Base-by-base conservation (phyloP, 352 stramenopile species). In the Globisporangium spiculum region DNA sequence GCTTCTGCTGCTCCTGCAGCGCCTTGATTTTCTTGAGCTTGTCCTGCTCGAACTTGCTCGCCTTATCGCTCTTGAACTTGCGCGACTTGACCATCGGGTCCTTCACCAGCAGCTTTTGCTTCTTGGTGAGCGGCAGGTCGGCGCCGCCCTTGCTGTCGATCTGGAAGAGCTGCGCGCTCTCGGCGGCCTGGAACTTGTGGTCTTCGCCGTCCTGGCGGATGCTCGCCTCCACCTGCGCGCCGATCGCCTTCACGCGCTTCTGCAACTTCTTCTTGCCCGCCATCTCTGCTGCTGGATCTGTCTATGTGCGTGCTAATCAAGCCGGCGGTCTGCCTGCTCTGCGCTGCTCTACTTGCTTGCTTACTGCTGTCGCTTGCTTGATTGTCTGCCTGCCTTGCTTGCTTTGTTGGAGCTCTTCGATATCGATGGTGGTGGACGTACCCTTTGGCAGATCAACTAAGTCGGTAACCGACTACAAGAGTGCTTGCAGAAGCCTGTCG, bases 201-300 rank as follows among this genome's bases (percentile, higher is more conserved):
- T 88, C 79, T 68, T 96, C 83, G 4, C 76, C 85, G 56, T 92
- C 80, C 65, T 92, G 77, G n/a, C 77, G 82, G 61, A 96, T 93
- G 63, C 78, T 92, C 58, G 78, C 81, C 69, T 96, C 88, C 63
- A 96, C 79, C 67, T 90, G 72, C 52, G 71, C 79, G 59, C 88
- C 88, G n/a, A 96, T 66, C 50, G 72, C 75, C 72, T 88, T 75
- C 18, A 89, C 65, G 67, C 85, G 85, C 81, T 91, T 81, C 69
- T 89, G 77, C 68, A 88, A 74, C 69, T 80, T 78, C 22, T 83
- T 76, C 71, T 84, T 86, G 8, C 71, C 67, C 27, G 71, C 81
- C 83, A 90, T 90, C 46, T 16, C 71, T 58, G 34, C 30, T 22
- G 18, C 7, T 22, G 8, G 27, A 10, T 56, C 50, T 56, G n/a